Conservation (phyloP, 441 rosid genomes). For the Croton setiger region DNA sequence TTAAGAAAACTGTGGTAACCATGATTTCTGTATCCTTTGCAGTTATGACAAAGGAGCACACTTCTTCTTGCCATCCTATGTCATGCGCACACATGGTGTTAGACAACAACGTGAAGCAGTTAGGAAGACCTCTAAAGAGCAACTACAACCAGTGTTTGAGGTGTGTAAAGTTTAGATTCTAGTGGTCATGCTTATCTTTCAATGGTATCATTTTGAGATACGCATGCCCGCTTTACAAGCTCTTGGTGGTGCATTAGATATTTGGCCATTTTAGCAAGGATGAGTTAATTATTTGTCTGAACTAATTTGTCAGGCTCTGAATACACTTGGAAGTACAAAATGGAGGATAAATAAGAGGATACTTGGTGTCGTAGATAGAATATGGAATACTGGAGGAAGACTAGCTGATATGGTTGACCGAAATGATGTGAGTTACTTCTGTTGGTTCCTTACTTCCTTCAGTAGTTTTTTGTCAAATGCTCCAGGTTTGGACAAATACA, state of each 20-base stretch:
- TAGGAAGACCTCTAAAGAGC: constrained; percentile 54
- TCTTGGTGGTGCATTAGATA: background rate
- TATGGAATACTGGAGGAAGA: constrained; percentile 89
- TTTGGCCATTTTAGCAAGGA: constrained; percentile 13
- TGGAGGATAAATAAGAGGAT: constrained; percentile 93
- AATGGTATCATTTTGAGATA: constrained; percentile 3
- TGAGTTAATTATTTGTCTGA: constrained; percentile 15
- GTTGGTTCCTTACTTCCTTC: background rate
- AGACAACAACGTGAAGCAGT: constrained; percentile 78
- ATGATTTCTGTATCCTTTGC: constrained; percentile 23
- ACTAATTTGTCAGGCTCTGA: constrained; percentile 64
- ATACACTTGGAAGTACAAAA: constrained; percentile 88
- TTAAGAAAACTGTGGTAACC: constrained; percentile 8
- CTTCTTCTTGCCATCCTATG: constrained; percentile 76
- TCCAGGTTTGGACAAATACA: background rate
- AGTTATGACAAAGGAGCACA: constrained; percentile 94
- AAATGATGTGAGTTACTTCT: constrained; percentile 61
- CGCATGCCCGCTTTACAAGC: constrained; percentile 4
- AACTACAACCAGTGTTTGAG: constrained; percentile 77
- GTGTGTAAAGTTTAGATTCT: constrained; percentile 33
- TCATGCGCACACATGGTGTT: constrained; percentile 92
- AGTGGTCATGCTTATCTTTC: constrained; percentile 8
- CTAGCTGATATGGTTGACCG: constrained; percentile 85
- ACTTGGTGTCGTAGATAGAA: constrained; percentile 72
- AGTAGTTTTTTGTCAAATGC: background rate